These are phyloP conservation scores for Nadsonia commutata DNA, from an alignment of 1,139 yeast genomes.

Conservation along the genomic window DNA sequence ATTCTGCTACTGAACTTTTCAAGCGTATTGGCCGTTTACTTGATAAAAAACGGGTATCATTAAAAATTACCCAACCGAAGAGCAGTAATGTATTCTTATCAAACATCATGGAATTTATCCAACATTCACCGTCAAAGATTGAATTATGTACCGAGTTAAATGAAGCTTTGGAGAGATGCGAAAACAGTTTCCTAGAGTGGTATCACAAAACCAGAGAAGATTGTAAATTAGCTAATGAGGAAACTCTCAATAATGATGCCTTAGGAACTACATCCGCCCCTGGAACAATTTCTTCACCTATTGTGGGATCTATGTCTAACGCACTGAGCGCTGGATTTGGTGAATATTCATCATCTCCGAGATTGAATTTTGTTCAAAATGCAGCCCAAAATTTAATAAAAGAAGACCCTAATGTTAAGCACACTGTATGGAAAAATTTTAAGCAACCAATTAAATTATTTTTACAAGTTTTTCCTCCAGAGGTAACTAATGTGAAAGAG, in stretches of 20 bases:
- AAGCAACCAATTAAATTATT: slow-evolving; percentile 56
- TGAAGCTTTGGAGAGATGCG: slow-evolving; percentile 93
- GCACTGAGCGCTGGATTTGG: background rate
- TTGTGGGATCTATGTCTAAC: background rate
- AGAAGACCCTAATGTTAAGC: slow-evolving; percentile 17
- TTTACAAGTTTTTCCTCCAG: slow-evolving; percentile 49
- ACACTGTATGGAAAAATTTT: slow-evolving; percentile 17
- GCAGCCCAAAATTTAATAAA: slow-evolving; percentile 45
- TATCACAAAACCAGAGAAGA: slow-evolving; percentile 28
- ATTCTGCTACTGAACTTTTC: slow-evolving; percentile 93
- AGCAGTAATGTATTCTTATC: slow-evolving; percentile 44
- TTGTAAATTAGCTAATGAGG: background rate
- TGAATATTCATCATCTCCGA: slow-evolving; percentile 36
- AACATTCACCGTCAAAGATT: slow-evolving; percentile 20
- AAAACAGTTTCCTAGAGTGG: slow-evolving; percentile 66
- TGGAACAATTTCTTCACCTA: background rate
- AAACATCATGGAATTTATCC: slow-evolving; percentile 50
- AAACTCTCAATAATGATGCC: too few relatives aligned
- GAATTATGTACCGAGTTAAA: slow-evolving; percentile 64
- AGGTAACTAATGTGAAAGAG: slow-evolving; percentile 44
- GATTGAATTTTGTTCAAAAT: slow-evolving; percentile 43
- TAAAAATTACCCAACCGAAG: background rate
- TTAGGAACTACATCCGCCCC: slow-evolving; percentile 1
- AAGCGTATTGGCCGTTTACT: slow-evolving; percentile 71
- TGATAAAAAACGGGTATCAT: slow-evolving; percentile 31